Conservation (phyloP, 2,329 filamentous ascomycete genomes). For the Diplodia intermedia region DNA sequence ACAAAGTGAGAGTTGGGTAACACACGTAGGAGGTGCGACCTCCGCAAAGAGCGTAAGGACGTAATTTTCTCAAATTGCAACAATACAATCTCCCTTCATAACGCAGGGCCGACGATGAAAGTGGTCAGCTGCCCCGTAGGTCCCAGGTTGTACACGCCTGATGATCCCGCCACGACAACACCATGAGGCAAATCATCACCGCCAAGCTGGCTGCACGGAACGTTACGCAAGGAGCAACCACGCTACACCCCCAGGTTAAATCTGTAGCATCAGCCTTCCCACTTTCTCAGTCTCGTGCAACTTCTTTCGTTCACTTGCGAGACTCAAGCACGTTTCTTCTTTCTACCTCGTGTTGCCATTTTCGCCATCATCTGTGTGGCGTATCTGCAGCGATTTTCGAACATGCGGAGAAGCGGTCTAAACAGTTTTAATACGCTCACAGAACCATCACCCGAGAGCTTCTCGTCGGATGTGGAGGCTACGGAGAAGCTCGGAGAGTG, state of each 20-base stretch:
- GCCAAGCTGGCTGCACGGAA: neutral
- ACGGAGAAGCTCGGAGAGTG: neutral
- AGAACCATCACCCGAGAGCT: neutral
- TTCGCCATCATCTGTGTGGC: neutral
- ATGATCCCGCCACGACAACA: neutral
- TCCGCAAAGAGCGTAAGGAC: neutral
- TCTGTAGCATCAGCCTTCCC: neutral
- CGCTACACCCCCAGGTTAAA: neutral
- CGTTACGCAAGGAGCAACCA: neutral
- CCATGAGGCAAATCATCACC: neutral
- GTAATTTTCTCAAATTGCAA: neutral
- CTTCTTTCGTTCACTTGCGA: neutral
- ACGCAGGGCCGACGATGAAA: conserved; percentile 15
- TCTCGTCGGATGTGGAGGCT: neutral
- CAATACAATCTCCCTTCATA: neutral
- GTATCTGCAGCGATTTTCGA: neutral
- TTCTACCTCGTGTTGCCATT: no score
- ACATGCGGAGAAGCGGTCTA: neutral
- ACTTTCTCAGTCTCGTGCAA: neutral
- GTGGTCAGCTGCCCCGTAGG: conserved; percentile 19
- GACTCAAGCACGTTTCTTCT: neutral
- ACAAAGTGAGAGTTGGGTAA: no score
- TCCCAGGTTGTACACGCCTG: conserved; percentile 1
- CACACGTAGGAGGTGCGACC: no score
- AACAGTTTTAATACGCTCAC: neutral